Conservation (phyloP, 352 stramenopile species). For the Pythium dissimile region DNA sequence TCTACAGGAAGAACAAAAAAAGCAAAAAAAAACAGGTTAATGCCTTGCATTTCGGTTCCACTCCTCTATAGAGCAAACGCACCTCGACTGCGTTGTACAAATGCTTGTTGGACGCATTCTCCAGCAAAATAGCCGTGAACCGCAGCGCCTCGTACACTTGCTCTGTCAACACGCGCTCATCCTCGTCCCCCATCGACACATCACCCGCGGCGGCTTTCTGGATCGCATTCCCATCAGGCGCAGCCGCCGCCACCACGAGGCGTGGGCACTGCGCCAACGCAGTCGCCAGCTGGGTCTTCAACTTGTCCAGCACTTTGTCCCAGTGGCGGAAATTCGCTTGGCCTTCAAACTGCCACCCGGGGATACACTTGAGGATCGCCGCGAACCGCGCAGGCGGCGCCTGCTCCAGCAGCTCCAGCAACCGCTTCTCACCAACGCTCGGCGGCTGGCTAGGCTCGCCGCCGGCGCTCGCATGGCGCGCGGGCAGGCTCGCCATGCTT, state of each 20-base stretch:
- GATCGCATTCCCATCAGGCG: neutral
- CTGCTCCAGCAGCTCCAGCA: slow-evolving; percentile 63
- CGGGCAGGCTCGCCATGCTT: slow-evolving; percentile 5
- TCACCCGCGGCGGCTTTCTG: neutral
- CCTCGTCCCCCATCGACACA: slow-evolving; percentile 14
- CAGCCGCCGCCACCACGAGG: slow-evolving; percentile 34
- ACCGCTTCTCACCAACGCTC: slow-evolving; percentile 44
- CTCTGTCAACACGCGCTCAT: slow-evolving; percentile 43
- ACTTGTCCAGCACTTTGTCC: slow-evolving; percentile 46
- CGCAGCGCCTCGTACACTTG: slow-evolving; percentile 69
- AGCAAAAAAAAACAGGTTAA: neutral
- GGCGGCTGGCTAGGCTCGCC: slow-evolving; percentile 25
- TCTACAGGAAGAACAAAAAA: slow-evolving; percentile 10
- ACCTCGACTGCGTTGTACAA: slow-evolving; percentile 62
- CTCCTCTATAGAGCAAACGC: neutral
- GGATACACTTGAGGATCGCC: slow-evolving; percentile 61
- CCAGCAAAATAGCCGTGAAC: slow-evolving; percentile 69
- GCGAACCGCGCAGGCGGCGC: slow-evolving; percentile 39
- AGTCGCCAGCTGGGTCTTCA: slow-evolving; percentile 44
- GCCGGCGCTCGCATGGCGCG: neutral
- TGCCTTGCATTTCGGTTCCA: neutral
- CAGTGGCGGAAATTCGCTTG: slow-evolving; percentile 79
- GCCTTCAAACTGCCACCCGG: slow-evolving; percentile 76
- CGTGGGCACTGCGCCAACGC: slow-evolving; percentile 38
- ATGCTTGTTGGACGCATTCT: slow-evolving; percentile 81